phyloP scores from a whole-genome alignment of 352 stramenopile genomes.

The Globisporangium alternatum region DNA sequence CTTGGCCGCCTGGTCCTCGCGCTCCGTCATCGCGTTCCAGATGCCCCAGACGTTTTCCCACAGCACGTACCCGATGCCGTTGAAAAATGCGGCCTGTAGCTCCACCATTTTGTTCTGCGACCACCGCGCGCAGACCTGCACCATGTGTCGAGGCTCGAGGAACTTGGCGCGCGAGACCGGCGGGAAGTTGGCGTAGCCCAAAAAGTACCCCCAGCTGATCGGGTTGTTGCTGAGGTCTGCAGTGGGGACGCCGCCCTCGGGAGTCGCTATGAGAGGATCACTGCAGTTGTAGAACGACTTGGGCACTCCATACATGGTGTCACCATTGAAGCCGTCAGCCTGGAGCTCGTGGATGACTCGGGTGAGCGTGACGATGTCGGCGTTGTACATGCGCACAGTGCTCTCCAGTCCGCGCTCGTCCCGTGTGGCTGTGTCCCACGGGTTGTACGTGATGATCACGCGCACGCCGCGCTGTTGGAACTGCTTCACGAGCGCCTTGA shows the following conservation, averaged over 20 bases:
- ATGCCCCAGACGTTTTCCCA: slow-evolving; percentile 91
- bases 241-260: slow-evolving; percentile 67
- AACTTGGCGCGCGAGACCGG: slow-evolving; percentile 75
- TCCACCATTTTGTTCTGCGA: slow-evolving; percentile 66
- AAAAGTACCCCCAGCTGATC: slow-evolving; percentile 84
- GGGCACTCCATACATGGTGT: slow-evolving; percentile 87
- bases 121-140: slow-evolving; percentile 80
- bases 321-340: slow-evolving; percentile 83
- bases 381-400: slow-evolving; percentile 65
- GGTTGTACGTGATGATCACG: slow-evolving; percentile 83
- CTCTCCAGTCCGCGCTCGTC: slow-evolving; percentile 50
- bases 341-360: slow-evolving; percentile 34
- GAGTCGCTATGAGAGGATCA: slow-evolving; percentile 45
- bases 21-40: slow-evolving; percentile 76
- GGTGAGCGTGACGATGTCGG: slow-evolving; percentile 59
- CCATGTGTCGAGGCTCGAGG: slow-evolving; percentile 78
- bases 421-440: slow-evolving; percentile 76
- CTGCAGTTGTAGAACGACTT: slow-evolving; percentile 80
- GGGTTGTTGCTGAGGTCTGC: slow-evolving; percentile 63
- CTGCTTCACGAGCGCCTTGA: slow-evolving; percentile 45
- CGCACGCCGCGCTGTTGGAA: slow-evolving; percentile 61
- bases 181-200: slow-evolving; percentile 61
- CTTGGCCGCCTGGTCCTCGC: slow-evolving; percentile 62
- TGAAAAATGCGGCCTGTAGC: slow-evolving; percentile 78
- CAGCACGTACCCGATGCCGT: slow-evolving; percentile 80